Evolutionary conservation across 2,329 filamentous ascomycete genomes (phyloP).

Genomic region (Septoria linicola): DNA sequence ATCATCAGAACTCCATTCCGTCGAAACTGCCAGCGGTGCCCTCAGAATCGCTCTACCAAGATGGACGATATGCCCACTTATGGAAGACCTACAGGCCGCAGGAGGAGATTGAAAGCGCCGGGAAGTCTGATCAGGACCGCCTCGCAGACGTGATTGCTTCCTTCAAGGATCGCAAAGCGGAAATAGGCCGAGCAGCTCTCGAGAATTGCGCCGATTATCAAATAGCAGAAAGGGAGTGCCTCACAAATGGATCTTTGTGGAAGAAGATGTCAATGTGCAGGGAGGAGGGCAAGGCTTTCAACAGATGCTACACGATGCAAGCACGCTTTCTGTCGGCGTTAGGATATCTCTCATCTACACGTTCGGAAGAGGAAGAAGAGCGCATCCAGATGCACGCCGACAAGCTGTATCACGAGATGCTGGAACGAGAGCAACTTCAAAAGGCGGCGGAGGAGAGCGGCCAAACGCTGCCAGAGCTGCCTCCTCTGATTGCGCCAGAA

Average conservation of each 20-base stretch:
- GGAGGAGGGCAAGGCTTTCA: slow-evolving; percentile 72
- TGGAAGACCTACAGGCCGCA: slow-evolving; percentile 89
- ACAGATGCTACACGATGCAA: slow-evolving; percentile 87
- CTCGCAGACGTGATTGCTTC: slow-evolving; percentile 76
- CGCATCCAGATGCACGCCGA: slow-evolving; percentile 94
- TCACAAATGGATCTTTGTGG: slow-evolving; percentile 66
- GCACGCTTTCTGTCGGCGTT: slow-evolving; percentile 86
- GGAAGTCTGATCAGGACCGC: slow-evolving; percentile 75
- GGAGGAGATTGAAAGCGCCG: slow-evolving; percentile 64
- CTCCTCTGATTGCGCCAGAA: slow-evolving; percentile 51
- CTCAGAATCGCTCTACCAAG: slow-evolving; percentile 61
- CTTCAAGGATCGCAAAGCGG: slow-evolving; percentile 77
- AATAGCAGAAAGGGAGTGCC: slow-evolving; percentile 78
- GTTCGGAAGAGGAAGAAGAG: slow-evolving; percentile 70
- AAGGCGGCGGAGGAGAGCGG: slow-evolving; percentile 64
- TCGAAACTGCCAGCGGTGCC: slow-evolving; percentile 43
- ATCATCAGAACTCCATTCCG: slow-evolving; percentile 26
- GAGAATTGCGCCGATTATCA: slow-evolving; percentile 94
- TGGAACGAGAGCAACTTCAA: slow-evolving; percentile 75
- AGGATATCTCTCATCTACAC: slow-evolving; percentile 73
- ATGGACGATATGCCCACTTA: slow-evolving; percentile 76
- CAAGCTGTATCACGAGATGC: slow-evolving; percentile 80
- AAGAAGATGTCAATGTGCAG: slow-evolving; percentile 78
- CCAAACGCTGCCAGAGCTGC: slow-evolving; percentile 56
- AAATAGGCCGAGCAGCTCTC: slow-evolving; percentile 76